Evolutionary conservation across 139 green algal genomes (phyloP), one percentile per base, ranked within the genome.

Genomic region (Chlorella vulgaris): DNA sequence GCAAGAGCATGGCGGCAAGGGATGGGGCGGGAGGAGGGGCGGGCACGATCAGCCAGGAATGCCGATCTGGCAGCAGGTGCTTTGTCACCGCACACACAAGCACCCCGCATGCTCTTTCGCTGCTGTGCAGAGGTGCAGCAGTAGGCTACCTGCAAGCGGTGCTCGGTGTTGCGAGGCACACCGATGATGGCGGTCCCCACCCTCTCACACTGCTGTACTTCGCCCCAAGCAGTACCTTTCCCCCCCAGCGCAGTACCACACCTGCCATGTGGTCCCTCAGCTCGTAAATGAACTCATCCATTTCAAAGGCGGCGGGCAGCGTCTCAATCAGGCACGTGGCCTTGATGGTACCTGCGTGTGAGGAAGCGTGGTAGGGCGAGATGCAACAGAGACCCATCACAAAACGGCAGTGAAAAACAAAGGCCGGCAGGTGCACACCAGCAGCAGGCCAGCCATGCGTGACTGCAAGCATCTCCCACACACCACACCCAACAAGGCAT

Each of bases 211-310:
- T n/a, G n/a, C n/a, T n/a, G n/a, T n/a, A n/a, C n/a, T n/a, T n/a
- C n/a, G n/a, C n/a, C n/a, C n/a, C n/a, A n/a, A n/a, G n/a, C n/a
- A n/a, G n/a, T n/a, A n/a, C n/a, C n/a, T n/a, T n/a, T n/a, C 61
- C 96, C 80, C 95, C 94, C 88, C 94, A 93, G 43, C 69, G 88
- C 84, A 96, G 6, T 18, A 36, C 4, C 74, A 2, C 62, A 55
- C 80, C 40, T 3, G 89, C 79, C 4, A 84, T 91, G 86, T 97
- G 94, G 62, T 96, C 84, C 21, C 92, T 83, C 81, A 97, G 91
- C 92, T 97, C 94, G 58, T 89, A 97, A 58, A 97, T 80, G 82
- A 97, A 95, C 91, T 97, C 94, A 74, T 97, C 88, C 93, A 97
- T 97, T 91, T 97, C 92, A 86, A 97, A 97, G 8, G 94, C 90